Evolutionary conservation across 371 early-diverging fungal species (phyloP), one percentile per base, ranked within the genome.

Genomic region (Syncephalis plumigaleata): DNA sequence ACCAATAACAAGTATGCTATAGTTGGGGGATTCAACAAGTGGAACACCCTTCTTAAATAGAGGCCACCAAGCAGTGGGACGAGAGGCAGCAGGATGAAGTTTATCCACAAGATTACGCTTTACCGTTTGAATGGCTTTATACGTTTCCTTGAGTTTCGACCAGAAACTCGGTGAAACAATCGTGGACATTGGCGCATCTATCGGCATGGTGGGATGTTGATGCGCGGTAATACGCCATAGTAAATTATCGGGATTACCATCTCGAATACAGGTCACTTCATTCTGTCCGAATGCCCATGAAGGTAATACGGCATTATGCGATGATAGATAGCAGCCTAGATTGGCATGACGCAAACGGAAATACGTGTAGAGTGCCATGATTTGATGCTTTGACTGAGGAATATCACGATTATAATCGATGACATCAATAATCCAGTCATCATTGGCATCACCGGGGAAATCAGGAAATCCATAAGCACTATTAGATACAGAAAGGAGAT

Each of bases 201-300:
- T 50, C 16, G 9, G 47, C n/a, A 42, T 59, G 16, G 55, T 48
- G 21, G 50, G 49, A 48, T 77, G 63, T 9, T 46, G 23, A 40
- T 68, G 68, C 22, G 68, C 57, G 44, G 75, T 76, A 49, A 80
- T 56, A 47, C 66, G 61, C 83, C 84, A 86, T 16, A 75, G 50
- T 1, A 76, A 67, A 52, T 74, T 79, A n/a, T 73, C 66, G 9
- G 63, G 58, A 45, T 61, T 63, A 1, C 79, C 80, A 26, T 70
- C 69, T 26, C 70, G 61, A 49, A 84, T 78, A 54, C 87, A 87
- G 1, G 81, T 84, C 17, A 98, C 86, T 60, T 98, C 97, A 49
- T 84, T 86, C 63, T 98, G 98, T 21, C 75, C 73, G 65, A 81
- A 93, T 2, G 84, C 99, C 99, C 99, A 99, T 22, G 82, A 79